Base-by-base conservation (phyloP, 345 rosid genomes). In the Luvunga scandens region DNA sequence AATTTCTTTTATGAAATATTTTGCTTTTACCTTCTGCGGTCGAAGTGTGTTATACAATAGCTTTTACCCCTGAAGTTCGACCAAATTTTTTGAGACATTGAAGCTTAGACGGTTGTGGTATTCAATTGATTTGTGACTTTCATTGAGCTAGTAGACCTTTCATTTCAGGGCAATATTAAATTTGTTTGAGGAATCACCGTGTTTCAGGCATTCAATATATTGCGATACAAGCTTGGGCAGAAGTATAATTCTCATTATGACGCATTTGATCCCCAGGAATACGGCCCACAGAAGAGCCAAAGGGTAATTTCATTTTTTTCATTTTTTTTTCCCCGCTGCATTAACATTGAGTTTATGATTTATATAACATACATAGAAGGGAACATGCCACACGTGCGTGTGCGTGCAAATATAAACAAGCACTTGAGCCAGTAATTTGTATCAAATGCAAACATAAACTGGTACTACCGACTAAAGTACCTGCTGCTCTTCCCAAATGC, bases 181-280 rank as follows among this genome's bases (percentile, higher is more conserved):
- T 69, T 75, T 86, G 66, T 89, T 66, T 84, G 78, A 77, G 83
- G 81, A 71, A 70, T 79, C 82, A 78, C 83, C 81, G 24, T 90
- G 81, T 86, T 89, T 79, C 94, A 96, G 99, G 87, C 94, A 70
- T 93, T 96, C 90, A 93, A 93, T 82, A 76, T 96, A 68, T 77
- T 96, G 89, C 87, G 92, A 24, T 96, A 96, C 75, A 93, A 92
- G 83, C 77, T 90, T 63, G 98, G 98, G 18, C 97, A 96, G 82
- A 94, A 87, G 90, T 93, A 96, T 86, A 85, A 92, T 85, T 86
- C 97, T 56, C 99, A 96, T 76, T 93, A 89, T 64, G 99, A 96
- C 79, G 94, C 94, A 6, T 93, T 93, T 84, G 81, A 85, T 77
- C 91, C 97, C 34, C 79, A 89, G 14, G 97, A 96, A 78, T 96